Evolutionary conservation across 2,329 filamentous ascomycete species (phyloP), one percentile per base, ranked within the genome.

Genomic region (Phyllosticta ampelicida): DNA sequence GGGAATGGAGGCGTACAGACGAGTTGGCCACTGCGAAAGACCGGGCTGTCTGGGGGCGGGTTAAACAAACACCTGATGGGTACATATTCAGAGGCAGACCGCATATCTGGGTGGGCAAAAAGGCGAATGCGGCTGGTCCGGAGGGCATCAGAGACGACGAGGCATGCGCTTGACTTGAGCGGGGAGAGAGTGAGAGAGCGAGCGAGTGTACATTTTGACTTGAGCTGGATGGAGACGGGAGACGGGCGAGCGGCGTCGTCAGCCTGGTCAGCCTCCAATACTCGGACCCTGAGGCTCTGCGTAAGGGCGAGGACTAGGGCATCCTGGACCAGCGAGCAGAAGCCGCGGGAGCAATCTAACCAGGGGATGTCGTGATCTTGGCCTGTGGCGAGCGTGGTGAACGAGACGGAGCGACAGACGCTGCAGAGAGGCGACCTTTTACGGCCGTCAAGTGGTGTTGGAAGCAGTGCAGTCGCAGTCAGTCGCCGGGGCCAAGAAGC

Each of bases 191-290:
- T n/a, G n/a, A n/a, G n/a, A n/a, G n/a, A n/a, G n/a, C n/a, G n/a
- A n/a, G n/a, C n/a, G n/a, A n/a, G n/a, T n/a, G n/a, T n/a, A n/a
- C n/a, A n/a, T n/a, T n/a, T n/a, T n/a, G 30, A 36, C 30, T 64
- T 65, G 55, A 63, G 60, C 58, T 62, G 60, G 10, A 65, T 56
- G 53, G 62, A 64, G 55, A 64, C 62, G 49, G 63, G 63, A 36
- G 30, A 36, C 53, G 60, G 62, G 59, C 59, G 58, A 20, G 55
- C 29, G 52, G 61, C 29, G 19, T 61, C 59, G 2, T 61, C 52
- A 54, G 53, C 48, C 19, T 58, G 55, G 49, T 60, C 57, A 44
- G 36, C 13, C 13, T 44, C 36, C 30, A 16, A 16, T 16, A n/a
- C 2, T 44, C n/a, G 4, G 36, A 16, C 3, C 13, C 36, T 16